Base-by-base conservation (phyloP, 2,329 filamentous ascomycete species). In the Trichoderma arundinaceum region DNA sequence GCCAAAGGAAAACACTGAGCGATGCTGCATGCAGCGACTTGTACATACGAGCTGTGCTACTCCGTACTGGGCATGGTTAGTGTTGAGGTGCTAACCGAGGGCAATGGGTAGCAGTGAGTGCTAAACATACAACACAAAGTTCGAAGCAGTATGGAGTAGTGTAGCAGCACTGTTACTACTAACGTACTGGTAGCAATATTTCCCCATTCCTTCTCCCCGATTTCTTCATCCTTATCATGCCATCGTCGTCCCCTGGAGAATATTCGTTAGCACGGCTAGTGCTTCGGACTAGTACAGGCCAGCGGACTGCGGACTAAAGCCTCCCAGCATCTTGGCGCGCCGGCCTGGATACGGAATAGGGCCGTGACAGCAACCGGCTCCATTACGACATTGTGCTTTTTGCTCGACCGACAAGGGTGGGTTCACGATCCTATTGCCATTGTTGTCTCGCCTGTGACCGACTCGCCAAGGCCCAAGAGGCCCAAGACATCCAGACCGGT, bases 361-460 rank as follows among this genome's bases (percentile, higher is more conserved):
- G 59, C 59, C 39, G 59, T 62, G 48, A 52, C 38, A 22, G 35
- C 38, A 22, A 58, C 53, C 33, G 54, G 53, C 62, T 51, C 53
- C 33, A 58, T 65, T 65, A 58, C 53, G 53, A 65, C 62, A 65
- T 51, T 43, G 62, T 56, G 53, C 53, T 56, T 58, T 56, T 53
- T 41, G 59, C 19, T 48, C 17, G 17, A 54, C 15, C 7, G 43
- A 19, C 22, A 28, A 28, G 22, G 59, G 59, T 38, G 59, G 49
- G 59, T 35, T 63, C 59, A 46, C 59, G 49, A 63, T 61, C 46
- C 28, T 41, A n/a, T 35, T 46, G 46, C 33, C 28, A 41, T 28
- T 60, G 44, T 32, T 41, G 35, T 33, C 54, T 44, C 39, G 54
- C 39, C 54, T 28, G 49, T n/a, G 49, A 46, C 52, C 49, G 19